Conservation (phyloP, 2,329 filamentous ascomycete genomes). For the Cladosporium colombiae region DNA sequence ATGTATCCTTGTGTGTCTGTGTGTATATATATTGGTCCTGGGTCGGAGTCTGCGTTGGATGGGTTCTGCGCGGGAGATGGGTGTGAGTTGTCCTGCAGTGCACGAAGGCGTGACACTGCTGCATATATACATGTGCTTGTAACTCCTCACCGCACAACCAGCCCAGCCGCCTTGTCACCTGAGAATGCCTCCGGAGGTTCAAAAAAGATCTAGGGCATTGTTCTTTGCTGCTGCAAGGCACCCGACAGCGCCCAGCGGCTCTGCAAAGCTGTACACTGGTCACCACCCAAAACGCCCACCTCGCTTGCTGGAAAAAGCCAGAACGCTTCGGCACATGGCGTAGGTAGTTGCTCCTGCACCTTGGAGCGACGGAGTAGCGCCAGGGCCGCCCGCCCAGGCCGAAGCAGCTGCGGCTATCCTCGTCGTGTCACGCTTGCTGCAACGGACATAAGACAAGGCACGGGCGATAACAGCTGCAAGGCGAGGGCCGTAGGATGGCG, state of each 20-base stretch:
- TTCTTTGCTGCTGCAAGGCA: background rate
- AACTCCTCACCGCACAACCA: background rate
- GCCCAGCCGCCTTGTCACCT: background rate
- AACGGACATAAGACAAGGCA: too few relatives aligned
- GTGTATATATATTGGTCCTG: background rate
- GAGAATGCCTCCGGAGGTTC: too few relatives aligned
- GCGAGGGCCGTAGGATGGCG: too few relatives aligned
- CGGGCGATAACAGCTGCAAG: too few relatives aligned
- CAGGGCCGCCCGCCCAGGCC: too few relatives aligned
- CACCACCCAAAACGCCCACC: background rate
- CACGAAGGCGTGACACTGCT: background rate
- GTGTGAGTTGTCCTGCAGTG: background rate
- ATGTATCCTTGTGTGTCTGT: background rate
- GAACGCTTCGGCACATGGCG: background rate
- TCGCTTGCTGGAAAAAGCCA: background rate
- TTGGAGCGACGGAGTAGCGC: too few relatives aligned
- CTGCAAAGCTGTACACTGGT: background rate
- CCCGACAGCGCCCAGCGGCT: background rate
- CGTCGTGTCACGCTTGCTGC: too few relatives aligned
- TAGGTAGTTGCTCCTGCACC: background rate
- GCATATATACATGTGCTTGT: background rate
- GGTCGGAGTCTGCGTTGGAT: too few relatives aligned
- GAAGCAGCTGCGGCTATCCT: too few relatives aligned
- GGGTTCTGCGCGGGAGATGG: background rate
- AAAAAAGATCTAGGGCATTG: background rate